phyloP scores from a whole-genome alignment of 2,329 filamentous ascomycete genomes.

The Paracoccidioides brasiliensis region DNA sequence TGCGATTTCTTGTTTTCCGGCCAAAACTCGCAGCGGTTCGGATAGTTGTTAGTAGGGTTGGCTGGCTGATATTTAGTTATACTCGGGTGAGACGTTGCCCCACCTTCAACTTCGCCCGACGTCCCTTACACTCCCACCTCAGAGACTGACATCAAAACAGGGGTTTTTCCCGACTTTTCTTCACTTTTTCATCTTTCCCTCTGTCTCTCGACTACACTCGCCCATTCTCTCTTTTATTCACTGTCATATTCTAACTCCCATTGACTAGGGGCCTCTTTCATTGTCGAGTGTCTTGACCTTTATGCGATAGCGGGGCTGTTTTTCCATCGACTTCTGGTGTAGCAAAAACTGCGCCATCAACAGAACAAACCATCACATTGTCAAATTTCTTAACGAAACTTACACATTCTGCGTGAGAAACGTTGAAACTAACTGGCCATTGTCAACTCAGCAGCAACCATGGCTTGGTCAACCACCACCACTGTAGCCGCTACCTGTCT shows the following conservation, averaged over 20 bases:
- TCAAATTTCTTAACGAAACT: neutral
- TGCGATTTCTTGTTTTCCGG: too few relatives aligned
- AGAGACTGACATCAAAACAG: too few relatives aligned
- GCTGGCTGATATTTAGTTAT: too few relatives aligned
- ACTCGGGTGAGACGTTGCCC: too few relatives aligned
- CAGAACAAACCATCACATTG: neutral
- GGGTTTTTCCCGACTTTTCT: too few relatives aligned
- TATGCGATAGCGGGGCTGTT: neutral
- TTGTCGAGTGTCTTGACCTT: neutral
- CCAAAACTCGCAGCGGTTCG: too few relatives aligned
- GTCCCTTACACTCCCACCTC: too few relatives aligned
- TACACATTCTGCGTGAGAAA: neutral
- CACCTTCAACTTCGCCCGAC: too few relatives aligned
- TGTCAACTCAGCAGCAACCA: conserved; percentile 1
- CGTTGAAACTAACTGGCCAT: neutral
- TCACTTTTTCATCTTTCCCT: too few relatives aligned
- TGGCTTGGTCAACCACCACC: conserved; percentile 17
- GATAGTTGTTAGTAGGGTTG: too few relatives aligned
- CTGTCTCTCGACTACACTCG: too few relatives aligned
- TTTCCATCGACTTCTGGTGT: neutral
- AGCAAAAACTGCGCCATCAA: neutral
- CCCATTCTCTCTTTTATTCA: neutral
- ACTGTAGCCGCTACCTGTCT: conserved; percentile 31
- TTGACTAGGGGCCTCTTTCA: neutral
- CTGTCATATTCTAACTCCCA: neutral